Evolutionary conservation across 192 early-diverging fungal genomes (phyloP), one percentile per base, ranked within the genome.

Genomic region (Dispira parvispora): DNA sequence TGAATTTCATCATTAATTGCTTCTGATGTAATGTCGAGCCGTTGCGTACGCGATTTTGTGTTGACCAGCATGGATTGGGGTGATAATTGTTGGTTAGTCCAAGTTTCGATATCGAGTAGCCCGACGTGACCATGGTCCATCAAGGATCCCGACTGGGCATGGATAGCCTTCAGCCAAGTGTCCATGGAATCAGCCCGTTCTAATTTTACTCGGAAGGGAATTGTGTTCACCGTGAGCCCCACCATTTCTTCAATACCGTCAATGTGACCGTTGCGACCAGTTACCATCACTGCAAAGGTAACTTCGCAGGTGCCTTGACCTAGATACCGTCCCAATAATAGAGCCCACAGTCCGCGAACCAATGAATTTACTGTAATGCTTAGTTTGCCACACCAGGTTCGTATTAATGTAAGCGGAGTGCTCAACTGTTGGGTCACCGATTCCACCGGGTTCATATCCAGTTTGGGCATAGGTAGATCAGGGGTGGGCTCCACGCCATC

Each of bases 231-330:
- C 16, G 43, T 45, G 20, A 61, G 43, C 9, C 58, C 58, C 13
- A 61, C 58, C 42, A 61, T 61, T 16, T 38, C 58, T 4, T 61
- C 58, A n/a, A 61, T 61, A 25, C 58, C 58, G 6, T 38, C 11
- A 3, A 61, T 20, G 5, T 38, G 11, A 16, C 43, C 42, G 18
- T 61, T 44, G 42, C 58, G 58, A 8, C 58, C 58, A 9, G 58
- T 45, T 11, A 45, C 43, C 42, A 61, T 38, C 43, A 61, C 58
- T 11, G 42, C 58, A 45, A 61, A 61, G 14, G 58, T 61, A 5
- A 61, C 58, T 20, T 61, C 58, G 6, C 45, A 20, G 1, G 28
- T 6, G 11, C 3, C 58, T n/a, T 61, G 20, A 12, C 42, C 26
- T 8, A 61, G 43, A 42, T 61, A 61, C 5, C 42, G 32, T 11